Base-by-base conservation (phyloP, 345 rosid species). In the Citrus maxima region DNA sequence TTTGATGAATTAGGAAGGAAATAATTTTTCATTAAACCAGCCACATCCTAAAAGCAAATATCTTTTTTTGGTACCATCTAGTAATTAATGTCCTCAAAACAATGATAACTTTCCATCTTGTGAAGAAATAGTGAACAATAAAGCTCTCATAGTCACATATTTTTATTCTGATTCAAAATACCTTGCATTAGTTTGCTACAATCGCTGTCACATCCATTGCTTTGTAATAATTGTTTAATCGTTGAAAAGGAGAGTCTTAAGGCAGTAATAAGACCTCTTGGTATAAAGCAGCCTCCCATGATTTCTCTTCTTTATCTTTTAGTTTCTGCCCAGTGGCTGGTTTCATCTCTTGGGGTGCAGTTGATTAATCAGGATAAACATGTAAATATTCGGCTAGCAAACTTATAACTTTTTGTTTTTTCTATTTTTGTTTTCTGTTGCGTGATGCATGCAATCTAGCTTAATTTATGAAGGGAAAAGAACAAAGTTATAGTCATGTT, bases 311-410 rank as follows among this genome's bases (percentile, higher is more conserved):
- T 67, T 35, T 13, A 66, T 65, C 72, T 76, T 12, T 54, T 49
- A 61, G 19, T 25, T 65, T 51, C 24, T 54, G 19, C 1, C 13
- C 63, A 24, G 49, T 58, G 63, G 63, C 61, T 59, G 22, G 18
- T 38, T 38, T 74, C 80, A 60, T 8, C 66, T 28, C 67, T 55
- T 30, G 78, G 77, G 65, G 74, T 69, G 59, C 55, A 67, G 60
- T 51, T 74, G 73, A 46, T 24, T 27, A 28, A 49, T 34, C 65
- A 32, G 38, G 76, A 78, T 0, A 63, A 69, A 27, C 59, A 82
- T 38, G 84, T 82, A 68, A 74, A 60, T 46, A 21, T 8, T 10
- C 35, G 3, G 6, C 67, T n/a, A 24, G 77, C 25, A 30, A 30
- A 38, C 46, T 18, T 64, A 10, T 46, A 46, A 46, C 51, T 46